Percentiles rank a stretch among this genome's conserved stretches.
These are phyloP conservation scores for Debaryomycetaceae sp. DNA, from an alignment of 1,139 yeast genomes.

Conservation along the genomic window DNA sequence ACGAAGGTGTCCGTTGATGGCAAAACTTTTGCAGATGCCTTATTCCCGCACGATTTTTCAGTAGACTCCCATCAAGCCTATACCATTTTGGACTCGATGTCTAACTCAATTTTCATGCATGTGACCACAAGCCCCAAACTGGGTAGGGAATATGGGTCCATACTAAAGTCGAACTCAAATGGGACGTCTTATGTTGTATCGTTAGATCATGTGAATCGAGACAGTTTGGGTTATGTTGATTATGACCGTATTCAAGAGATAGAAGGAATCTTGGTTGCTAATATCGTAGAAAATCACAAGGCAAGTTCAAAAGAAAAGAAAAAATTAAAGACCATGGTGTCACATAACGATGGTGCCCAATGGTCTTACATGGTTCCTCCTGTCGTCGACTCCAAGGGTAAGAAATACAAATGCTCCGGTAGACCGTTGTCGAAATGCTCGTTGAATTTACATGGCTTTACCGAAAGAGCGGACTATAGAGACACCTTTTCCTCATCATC, in stretches of 20 bases:
- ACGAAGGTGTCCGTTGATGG: slow-evolving; percentile 86
- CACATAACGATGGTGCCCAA: slow-evolving; percentile 90
- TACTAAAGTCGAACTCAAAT: slow-evolving; percentile 90
- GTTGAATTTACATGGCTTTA: slow-evolving; percentile 83
- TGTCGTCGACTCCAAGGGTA: slow-evolving; percentile 56
- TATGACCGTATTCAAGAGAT: slow-evolving; percentile 80
- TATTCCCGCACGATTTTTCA: slow-evolving; percentile 67
- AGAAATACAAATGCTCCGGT: slow-evolving; percentile 52
- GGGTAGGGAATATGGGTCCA: slow-evolving; percentile 67
- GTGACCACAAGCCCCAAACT: slow-evolving; percentile 59
- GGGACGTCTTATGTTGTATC: slow-evolving; percentile 88
- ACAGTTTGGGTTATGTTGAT: slow-evolving; percentile 74
- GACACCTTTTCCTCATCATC: slow-evolving; percentile 87
- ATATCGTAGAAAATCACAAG: slow-evolving; percentile 53
- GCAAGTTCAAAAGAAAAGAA: slow-evolving; percentile 41
- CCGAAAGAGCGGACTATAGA: slow-evolving; percentile 79
- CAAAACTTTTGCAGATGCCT: slow-evolving; percentile 69
- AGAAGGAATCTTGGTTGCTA: slow-evolving; percentile 83
- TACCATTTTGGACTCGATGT: slow-evolving; percentile 73
- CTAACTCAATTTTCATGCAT: slow-evolving; percentile 78
- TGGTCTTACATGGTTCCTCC: slow-evolving; percentile 80
- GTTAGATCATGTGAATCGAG: slow-evolving; percentile 73
- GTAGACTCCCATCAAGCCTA: slow-evolving; percentile 73
- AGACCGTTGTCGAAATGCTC: slow-evolving; percentile 59
- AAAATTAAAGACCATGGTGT: slow-evolving; percentile 63